A percentile compares a stretch with the other conserved stretches of the same genome.
Evolutionary conservation across 208 protist genomes (phyloP).

Genomic region (Crithidia sp.): DNA sequence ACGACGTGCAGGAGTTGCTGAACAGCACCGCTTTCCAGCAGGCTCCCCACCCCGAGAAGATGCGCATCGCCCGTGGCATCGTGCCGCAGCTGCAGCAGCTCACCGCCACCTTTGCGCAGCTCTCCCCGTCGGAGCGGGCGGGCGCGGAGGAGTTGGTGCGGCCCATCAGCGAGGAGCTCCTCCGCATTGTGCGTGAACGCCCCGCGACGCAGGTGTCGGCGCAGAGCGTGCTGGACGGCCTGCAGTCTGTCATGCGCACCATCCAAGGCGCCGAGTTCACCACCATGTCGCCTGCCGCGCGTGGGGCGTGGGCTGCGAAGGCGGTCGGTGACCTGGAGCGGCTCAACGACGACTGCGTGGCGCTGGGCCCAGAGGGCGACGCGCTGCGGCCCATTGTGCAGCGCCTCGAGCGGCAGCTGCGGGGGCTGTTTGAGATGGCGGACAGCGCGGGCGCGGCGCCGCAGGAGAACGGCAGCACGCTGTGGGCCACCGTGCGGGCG

Average conservation of each 20-base stretch:
- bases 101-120: slow-evolving; percentile 33
- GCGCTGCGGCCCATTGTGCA: slow-evolving; percentile 39
- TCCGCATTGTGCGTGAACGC: slow-evolving; percentile 11
- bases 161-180: slow-evolving; percentile 50
- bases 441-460: neutral
- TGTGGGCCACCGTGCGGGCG: slow-evolving; percentile 38
- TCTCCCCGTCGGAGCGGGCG: slow-evolving; percentile 42
- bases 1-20: slow-evolving; percentile 48
- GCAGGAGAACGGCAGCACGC: neutral
- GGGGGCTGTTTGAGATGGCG: neutral
- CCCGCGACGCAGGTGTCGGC: slow-evolving; percentile 7
- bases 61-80: slow-evolving; percentile 30
- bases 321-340: slow-evolving; percentile 31
- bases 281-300: slow-evolving; percentile 25
- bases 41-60: slow-evolving; percentile 30
- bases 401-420: slow-evolving; percentile 29
- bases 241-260: slow-evolving; percentile 46
- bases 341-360: slow-evolving; percentile 32
- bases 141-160: slow-evolving; percentile 42
- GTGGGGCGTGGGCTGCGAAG: slow-evolving; percentile 30
- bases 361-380: slow-evolving; percentile 28
- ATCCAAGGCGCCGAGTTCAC: slow-evolving; percentile 52
- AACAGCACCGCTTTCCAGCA: slow-evolving; percentile 42
- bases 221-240: slow-evolving; percentile 33
- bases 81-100: slow-evolving; percentile 63